Percentiles rank a stretch among this genome's conserved stretches.
phyloP scores from a whole-genome alignment of 108 stramenopile species.

The Skeletonema potamos region DNA sequence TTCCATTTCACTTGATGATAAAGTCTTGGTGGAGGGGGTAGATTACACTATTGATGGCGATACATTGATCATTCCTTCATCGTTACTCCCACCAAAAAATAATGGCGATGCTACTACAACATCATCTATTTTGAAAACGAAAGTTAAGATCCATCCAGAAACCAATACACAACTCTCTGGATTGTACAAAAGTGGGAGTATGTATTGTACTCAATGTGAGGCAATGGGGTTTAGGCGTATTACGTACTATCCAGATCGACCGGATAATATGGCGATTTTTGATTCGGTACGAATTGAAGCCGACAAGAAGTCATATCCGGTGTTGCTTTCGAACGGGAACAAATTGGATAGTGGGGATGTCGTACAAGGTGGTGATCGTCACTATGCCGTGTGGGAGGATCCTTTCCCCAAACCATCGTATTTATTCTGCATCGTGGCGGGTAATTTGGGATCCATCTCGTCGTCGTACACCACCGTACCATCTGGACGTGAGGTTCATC shows the following conservation, averaged over 20 bases:
- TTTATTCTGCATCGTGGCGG: slow-evolving; percentile 76
- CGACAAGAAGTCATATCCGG: slow-evolving; percentile 71
- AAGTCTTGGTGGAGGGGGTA: slow-evolving; percentile 39
- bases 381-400: slow-evolving; percentile 81
- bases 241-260: slow-evolving; percentile 93
- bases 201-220: slow-evolving; percentile 95
- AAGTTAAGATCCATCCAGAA: slow-evolving; percentile 78
- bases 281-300: slow-evolving; percentile 79
- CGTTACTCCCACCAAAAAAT: neutral
- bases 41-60: slow-evolving; percentile 65
- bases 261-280: slow-evolving; percentile 95
- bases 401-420: slow-evolving; percentile 76
- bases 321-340: slow-evolving; percentile 94
- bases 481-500: slow-evolving; percentile 56
- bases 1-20: slow-evolving; percentile 51
- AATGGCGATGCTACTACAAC: too few species aligned
- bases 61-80: slow-evolving; percentile 40
- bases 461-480: slow-evolving; percentile 9
- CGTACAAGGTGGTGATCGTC: slow-evolving; percentile 48
- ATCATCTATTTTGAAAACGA: slow-evolving; percentile 50
- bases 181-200: slow-evolving; percentile 85
- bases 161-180: slow-evolving; percentile 92
- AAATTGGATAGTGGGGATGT: slow-evolving; percentile 59
- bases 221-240: slow-evolving; percentile 87
- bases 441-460: slow-evolving; percentile 51